phyloP scores from a whole-genome alignment of 2,329 filamentous ascomycete species.

The Ilyonectria sp. region DNA sequence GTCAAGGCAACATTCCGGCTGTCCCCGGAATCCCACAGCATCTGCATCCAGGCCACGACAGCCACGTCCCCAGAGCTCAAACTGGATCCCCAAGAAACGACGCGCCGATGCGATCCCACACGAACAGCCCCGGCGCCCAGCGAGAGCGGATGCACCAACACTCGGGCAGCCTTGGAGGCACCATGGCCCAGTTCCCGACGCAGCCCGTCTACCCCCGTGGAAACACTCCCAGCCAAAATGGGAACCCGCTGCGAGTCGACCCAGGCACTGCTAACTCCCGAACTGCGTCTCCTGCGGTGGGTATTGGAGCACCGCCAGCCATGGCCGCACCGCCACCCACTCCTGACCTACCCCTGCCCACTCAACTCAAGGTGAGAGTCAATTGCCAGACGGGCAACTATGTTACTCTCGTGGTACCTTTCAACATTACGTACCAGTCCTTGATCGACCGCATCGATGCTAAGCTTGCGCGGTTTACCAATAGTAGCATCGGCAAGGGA shows the following conservation, averaged over 20 bases:
- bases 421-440: constrained; percentile 94
- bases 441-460: constrained; percentile 96
- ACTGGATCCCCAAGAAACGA: constrained; percentile 83
- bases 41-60: constrained; percentile 72
- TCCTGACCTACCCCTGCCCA: constrained; percentile 69
- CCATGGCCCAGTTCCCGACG: constrained; percentile 69
- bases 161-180: constrained; percentile 65
- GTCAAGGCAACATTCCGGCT: constrained; percentile 72
- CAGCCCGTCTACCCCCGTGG: constrained; percentile 69
- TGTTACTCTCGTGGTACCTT: constrained; percentile 94
- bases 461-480: constrained; percentile 90
- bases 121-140: constrained; percentile 79
- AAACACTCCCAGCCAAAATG: constrained; percentile 57
- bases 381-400: constrained; percentile 90
- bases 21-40: constrained; percentile 85
- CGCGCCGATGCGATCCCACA: constrained; percentile 77
- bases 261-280: constrained; percentile 57
- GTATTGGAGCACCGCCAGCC: constrained; percentile 51
- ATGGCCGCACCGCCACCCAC: constrained; percentile 53
- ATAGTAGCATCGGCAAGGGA: constrained; percentile 85
- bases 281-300: constrained; percentile 64
- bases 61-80: constrained; percentile 82
- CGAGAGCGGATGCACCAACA: constrained; percentile 70
- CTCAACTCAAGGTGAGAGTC: constrained; percentile 95
- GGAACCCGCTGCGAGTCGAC: constrained; percentile 57